Base-by-base conservation (phyloP, 352 stramenopile genomes). In the Phytophthora macrochlamydospora region DNA sequence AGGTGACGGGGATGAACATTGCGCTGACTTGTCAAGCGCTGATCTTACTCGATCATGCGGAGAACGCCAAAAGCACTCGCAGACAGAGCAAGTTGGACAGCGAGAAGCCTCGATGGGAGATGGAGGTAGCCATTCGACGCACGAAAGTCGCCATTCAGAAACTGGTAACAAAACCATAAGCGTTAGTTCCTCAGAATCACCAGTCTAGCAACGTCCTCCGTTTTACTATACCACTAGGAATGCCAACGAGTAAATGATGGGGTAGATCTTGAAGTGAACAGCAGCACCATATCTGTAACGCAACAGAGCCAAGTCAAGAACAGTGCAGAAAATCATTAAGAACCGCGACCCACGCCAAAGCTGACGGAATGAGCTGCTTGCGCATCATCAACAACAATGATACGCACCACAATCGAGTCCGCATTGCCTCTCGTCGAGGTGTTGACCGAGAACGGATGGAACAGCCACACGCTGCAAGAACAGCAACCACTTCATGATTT, bases 261-360 rank as follows among this genome's bases (percentile, higher is more conserved):
- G 98, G 69, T 99, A 99, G 13, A 99, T 96, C 75, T 99, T 99
- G 69, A 98, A 92, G 73, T 99, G 98, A 33, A 99, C 95, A 0
- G 95, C 97, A 37, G 98, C 84, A 3, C 97, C 97, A 77, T 98
- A 97, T 71, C 73, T 98, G 66, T 24, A 4, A 48, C 3, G 33
- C 2, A 14, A 44, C 30, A 62, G 4, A 7, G n/a, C 11, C 1
- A 56, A 53, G 18, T n/a, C 18, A 24, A 24, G 18, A 24, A 24
- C 18, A 24, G 35, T 11, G 51, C 18, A 43, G 9, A 29, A 32
- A 7, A 12, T 2, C 11, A 49, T 7, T 32, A 2, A 30, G 7
- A 12, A n/a, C 56, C 13, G 24, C 14, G 14, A 64, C 84, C 42
- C 72, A 94, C 86, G 83, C 69, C 46, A 93, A 67, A 7, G 86